Evolutionary conservation across 768 basidiomycete genomes (phyloP), one percentile per base, ranked within the genome.

Genomic region (Tylopilus felleus): DNA sequence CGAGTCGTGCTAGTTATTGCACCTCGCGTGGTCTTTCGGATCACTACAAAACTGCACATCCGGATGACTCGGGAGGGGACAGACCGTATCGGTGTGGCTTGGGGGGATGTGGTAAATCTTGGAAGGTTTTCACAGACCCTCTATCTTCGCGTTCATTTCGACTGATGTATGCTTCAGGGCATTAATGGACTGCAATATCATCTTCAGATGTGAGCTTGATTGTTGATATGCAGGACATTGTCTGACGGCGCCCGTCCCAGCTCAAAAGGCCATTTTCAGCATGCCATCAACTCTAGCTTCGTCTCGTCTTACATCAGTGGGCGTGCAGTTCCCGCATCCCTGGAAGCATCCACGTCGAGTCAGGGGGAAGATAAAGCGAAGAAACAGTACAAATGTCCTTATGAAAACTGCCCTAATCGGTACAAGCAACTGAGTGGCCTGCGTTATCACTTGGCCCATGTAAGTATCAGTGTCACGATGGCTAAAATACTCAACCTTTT

Each of bases 101-200:
- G 52, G 72, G 79, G 31, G 86, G 86, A 4, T 93, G 90, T 61
- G 83, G 80, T 41, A 92, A 89, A 71, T 84, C 83, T 8, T 93
- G 90, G 90, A 91, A 90, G 87, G 90, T 87, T 28, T 23, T 74
- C 61, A 22, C 27, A 19, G 31, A 14, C 33, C 42, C 25, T 41
- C 59, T 39, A 40, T 56, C n/a, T 17, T 29, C 38, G 22, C 22
- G 13, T 50, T 36, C 28, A 10, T 28, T 45, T 51, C 25, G 28
- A 51, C 21, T 51, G 46, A 52, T 55, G n/a, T 7, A 16, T 44
- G 25, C 31, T 4, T 49, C 59, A 92, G 91, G 90, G 85, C 57
- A 75, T 92, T 62, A 93, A 93, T 60, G 90, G 90, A 25, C 77
- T 93, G 23, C 91, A 93, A 67, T 93, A 93, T 61, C 90, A 93